Evolutionary conservation across 1,284 basidiomycete species (phyloP), one percentile per base, ranked within the genome.

Genomic region (Trichosporon asahii): DNA sequence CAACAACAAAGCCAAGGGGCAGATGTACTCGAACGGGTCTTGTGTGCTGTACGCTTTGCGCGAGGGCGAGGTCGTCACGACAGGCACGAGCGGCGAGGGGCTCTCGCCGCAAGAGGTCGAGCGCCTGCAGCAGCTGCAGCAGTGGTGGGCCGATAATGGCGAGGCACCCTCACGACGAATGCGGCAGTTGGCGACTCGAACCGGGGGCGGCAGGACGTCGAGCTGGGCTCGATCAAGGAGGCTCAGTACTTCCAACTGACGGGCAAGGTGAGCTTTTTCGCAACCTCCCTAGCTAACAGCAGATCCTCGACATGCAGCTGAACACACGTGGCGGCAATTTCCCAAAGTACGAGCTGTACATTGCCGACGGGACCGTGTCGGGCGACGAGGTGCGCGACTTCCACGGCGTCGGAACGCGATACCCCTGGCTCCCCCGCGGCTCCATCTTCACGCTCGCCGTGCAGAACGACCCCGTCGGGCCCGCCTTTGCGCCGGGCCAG

Each of bases 321-420:
- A 57, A 60, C 23, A 31, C 21, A 33, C 53, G 66, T 33, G 46
- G 40, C 6, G 55, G 25, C 35, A 27, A 23, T n/a, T 64, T 33
- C 14, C 72, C 74, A 12, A 55, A 37, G 6, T 44, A 69, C 31
- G 80, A 82, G 63, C 57, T 81, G 0, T 82, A 80, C 73, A 66
- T 80, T 5, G 66, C 78, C 0, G 80, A 82, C 66, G 80, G 80
- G 11, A 80, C 80, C 3, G 65, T 70, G 3, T 71, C 67, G 5
- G n/a, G 53, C 1, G 18, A 23, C 2, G 23, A 46, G 5, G 69
- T 70, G 14, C 72, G 74, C 37, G 79, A 80, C 68, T 80, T 72
- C 53, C 79, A 78, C 67, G 37, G 68, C 18, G 49, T 78, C 18
- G 23, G 49, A 0, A 57, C 46, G 18, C 23, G 57, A 14, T 18